Evolutionary conservation across 768 basidiomycete genomes (phyloP), one percentile per base, ranked within the genome.

Genomic region (Coprinopsis cinerea): DNA sequence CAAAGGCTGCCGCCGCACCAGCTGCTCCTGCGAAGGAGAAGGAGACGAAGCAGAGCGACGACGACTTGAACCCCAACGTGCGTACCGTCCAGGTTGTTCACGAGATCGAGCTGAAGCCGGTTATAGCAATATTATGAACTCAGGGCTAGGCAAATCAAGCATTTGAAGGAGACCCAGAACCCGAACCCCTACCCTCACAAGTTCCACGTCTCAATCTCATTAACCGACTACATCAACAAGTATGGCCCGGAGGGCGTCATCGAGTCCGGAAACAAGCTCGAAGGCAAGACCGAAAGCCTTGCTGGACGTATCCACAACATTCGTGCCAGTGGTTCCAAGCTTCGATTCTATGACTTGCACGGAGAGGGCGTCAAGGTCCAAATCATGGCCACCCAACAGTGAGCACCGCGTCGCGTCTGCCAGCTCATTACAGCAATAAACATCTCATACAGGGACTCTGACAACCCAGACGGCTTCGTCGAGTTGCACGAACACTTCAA

Each of bases 141-240:
- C 57, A 87, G 96, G 57, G 91, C 88, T 24, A 82, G 92, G 42
- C 83, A 89, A 58, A 92, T 99, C 59, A 79, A 83, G 55, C 81
- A 83, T 57, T 80, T 99, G 54, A 86, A 90, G 67, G 76, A 84
- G 62, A 87, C 88, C 24, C 86, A 87, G 64, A 67, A 78, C 5
- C 95, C 94, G 1, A 88, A 94, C 65, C 96, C 96, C 1, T 99
- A 98, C 73, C 96, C 96, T 5, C 96, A 99, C 84, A 99, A 99
- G 81, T 99, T 99, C 72, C 67, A 95, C 57, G 94, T 97, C 18
- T 73, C 85, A 49, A 73, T 68, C 53, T 91, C 90, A 6, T 73
- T 99, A 61, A 70, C 81, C 2, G 61, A 70, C 3, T 99, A 84
- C 69, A 78, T 98, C 64, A 64, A 74, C 3, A 67, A 77, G 48